Evolutionary conservation across 2,329 filamentous ascomycete species (phyloP), one percentile per base, ranked within the genome.

Genomic region (Diaporthe nobilis): DNA sequence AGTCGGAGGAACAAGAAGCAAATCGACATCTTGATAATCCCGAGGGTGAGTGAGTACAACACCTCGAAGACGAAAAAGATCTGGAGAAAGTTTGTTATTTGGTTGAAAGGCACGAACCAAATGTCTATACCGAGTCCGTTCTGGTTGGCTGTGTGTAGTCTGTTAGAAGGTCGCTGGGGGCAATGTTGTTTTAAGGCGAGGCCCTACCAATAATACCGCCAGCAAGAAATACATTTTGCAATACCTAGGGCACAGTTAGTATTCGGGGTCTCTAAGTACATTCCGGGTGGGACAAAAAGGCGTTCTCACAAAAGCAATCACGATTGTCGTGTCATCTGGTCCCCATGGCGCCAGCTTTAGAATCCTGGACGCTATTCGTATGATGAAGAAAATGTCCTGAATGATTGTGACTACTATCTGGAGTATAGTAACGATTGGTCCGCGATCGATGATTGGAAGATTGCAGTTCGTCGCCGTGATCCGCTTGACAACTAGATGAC

Each of bases 141-240:
- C 39, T 67, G 61, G 42, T 55, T 68, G 37, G 72, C 72, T 74
- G 39, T 28, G 34, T 3, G 4, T 5, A 8, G 25, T 34, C 22
- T 49, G 31, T 55, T 25, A 68, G 61, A 42, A 22, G 22, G 37
- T 13, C 9, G 6, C 20, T 3, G 9, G 57, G 1, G 9, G 20
- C 5, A 2, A 10, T 25, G 31, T 12, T 28, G 28, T 28, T 28
- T 3, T 17, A 55, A 1, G n/a, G 13, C 1, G 12, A 20, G 2
- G 2, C 10, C 72, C 51, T 58, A 74, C 72, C 72, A 22, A 70
- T 67, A 13, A 74, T 74, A 1, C 72, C 72, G 20, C 72, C 72
- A 31, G 60, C 72, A 37, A 74, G 72, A 17, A 74, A 58, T 2
- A 68, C 15, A 68, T 74, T 74, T 39, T 74, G 72, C 2, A 74